Evolutionary conservation across 2,329 filamentous ascomycete genomes (phyloP), one percentile per base, ranked within the genome.

Genomic region (Pseudonectria buxi): DNA sequence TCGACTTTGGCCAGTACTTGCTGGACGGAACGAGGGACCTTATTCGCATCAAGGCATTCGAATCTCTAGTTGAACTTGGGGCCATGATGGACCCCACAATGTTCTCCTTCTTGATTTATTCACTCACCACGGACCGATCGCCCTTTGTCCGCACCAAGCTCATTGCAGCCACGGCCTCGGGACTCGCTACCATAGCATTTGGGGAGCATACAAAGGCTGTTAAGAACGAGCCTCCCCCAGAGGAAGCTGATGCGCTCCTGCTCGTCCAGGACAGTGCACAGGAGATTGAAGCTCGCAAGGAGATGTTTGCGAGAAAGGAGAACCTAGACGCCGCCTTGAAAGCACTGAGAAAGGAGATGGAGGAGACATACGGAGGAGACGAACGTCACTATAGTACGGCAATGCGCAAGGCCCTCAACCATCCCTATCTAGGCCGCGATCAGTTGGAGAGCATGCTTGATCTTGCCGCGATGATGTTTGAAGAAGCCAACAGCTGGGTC

Each of bases 11-110:
- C 14, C 74, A 78, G 45, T 83, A 83, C 49, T 62, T 81, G 9
- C 72, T 80, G 46, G 79, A 83, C 47, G 76, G 71, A 38, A 83
- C 76, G 6, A 62, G 68, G 32, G 78, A 83, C 44, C 58, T 71
- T 26, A 76, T 83, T 33, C 74, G 79, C 14, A 73, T 83, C 57
- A 81, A 81, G 55, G 76, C 76, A 2, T 82, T 78, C 37, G 74
- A 82, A 46, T 70, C 73, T 9, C 59, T 84, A 29, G 66, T 82
- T 26, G 76, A 82, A 42, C 67, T 83, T n/a, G 77, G 76, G 1
- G 68, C 71, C 32, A 62, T 83, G 47, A 62, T 71, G 45, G 72
- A 76, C 35, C 63, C 72, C 3, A 58, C 61, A 2, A 66, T 83
- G 28, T 65, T 80, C 45, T 66, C 63, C 31, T 69, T 81, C 37